Evolutionary conservation across 352 stramenopile genomes (phyloP), one percentile per base, ranked within the genome.

Genomic region (Chrysophaeum taylorii): DNA sequence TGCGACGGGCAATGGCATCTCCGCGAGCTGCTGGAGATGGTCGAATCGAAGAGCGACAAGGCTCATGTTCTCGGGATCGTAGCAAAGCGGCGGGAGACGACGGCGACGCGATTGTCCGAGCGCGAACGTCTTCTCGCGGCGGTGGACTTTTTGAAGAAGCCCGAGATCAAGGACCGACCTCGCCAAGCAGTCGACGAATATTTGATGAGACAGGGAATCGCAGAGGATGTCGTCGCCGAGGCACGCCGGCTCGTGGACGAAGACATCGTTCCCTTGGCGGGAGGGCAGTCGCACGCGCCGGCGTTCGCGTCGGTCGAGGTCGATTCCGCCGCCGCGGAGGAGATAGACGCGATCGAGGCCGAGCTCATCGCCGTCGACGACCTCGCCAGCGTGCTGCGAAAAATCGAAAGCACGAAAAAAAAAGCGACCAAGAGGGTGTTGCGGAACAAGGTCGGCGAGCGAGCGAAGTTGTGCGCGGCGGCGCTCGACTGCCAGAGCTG

Each of bases 341-440:
- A 27, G 15, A 23, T 64, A n/a, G 27, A 14, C 7, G 15, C 53
- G 53, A n/a, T n/a, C n/a, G n/a, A n/a, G n/a, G n/a, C n/a, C n/a
- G n/a, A n/a, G n/a, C n/a, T n/a, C n/a, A n/a, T n/a, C n/a, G n/a
- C n/a, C n/a, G n/a, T n/a, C n/a, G 4, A 7, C 15, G 53, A 64
- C 53, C 16, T 64, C 53, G 33, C 53, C 27, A 31, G 27, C 27
- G 12, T 64, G 9, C 15, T 64, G 53, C 5, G 5, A 15, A 70
- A n/a, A 57, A 61, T 43, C 2, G 38, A 70, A 25, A 12, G 60
- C 14, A 71, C 35, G 38, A 54, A 71, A 57, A 64, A 68, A 25
- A 73, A 64, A 42, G 37, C 35, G 2, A 7, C 39, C 25, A 14
- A 67, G 41, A 38, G 66, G 25, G 25, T 29, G 12, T 4, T 38